Evolutionary conservation across 2,329 filamentous ascomycete genomes (phyloP).

Genomic region (Fusarium brevicatenulatum): DNA sequence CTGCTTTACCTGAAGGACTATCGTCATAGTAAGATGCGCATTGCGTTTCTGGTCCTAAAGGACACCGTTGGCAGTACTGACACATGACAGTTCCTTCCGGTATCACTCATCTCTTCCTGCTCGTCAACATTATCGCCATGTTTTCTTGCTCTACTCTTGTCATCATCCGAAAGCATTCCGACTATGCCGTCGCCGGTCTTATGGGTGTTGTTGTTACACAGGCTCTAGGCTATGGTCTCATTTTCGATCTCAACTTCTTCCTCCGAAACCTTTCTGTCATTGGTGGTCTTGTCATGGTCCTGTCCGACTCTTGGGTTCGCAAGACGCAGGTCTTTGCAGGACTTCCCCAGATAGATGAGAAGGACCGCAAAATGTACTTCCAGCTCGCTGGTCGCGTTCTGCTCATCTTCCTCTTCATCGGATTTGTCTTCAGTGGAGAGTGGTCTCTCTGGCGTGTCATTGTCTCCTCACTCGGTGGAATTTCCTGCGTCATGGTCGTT

Average conservation of each 20-base stretch:
- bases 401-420: conserved; percentile 96
- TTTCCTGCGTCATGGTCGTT: conserved; percentile 97
- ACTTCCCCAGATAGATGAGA: conserved; percentile 93
- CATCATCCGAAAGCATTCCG: conserved; percentile 91
- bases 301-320: conserved; percentile 97
- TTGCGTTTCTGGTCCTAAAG: neutral
- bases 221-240: conserved; percentile 94
- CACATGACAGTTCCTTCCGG: conserved; percentile 78
- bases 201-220: conserved; percentile 92
- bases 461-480: conserved; percentile 84
- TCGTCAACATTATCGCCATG: conserved; percentile 92
- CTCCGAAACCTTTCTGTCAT: conserved; percentile 98
- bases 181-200: conserved; percentile 90
- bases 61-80: conserved; percentile 25
- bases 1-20: conserved; percentile 92
- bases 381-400: conserved; percentile 95
- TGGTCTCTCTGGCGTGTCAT: conserved; percentile 91
- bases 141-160: conserved; percentile 81
- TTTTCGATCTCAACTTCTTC: conserved; percentile 99
- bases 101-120: conserved; percentile 91
- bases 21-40: conserved; percentile 78
- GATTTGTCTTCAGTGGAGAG: conserved; percentile 93
- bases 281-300: conserved; percentile 95
- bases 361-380: conserved; percentile 99
- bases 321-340: conserved; percentile 98